These are phyloP conservation scores for Gentiana straminea DNA, from an alignment of 257 asterid species.

Conservation along the genomic window DNA sequence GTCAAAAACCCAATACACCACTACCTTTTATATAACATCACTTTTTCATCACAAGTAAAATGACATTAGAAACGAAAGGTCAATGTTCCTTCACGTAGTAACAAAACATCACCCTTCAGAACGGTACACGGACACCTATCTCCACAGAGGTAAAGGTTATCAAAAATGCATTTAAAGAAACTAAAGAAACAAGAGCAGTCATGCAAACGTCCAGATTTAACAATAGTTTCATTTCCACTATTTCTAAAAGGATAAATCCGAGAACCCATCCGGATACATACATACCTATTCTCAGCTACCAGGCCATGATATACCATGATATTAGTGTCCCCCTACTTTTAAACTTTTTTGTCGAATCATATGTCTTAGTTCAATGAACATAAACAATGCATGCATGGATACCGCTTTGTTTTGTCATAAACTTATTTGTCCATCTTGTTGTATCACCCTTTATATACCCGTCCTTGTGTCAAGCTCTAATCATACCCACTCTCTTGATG, in stretches of 20 bases:
- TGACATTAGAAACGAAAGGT: too few species aligned
- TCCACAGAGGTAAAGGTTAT: conserved; percentile 6
- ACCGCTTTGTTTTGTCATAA: background rate
- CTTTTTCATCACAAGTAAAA: too few species aligned
- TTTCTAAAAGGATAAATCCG: conserved; percentile 1
- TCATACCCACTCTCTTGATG: too few species aligned
- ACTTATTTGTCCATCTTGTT: too few species aligned
- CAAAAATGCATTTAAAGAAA: background rate
- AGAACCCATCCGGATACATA: background rate
- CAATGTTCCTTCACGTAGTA: too few species aligned
- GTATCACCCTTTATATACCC: too few species aligned
- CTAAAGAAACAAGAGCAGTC: too few species aligned
- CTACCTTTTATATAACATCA: too few species aligned
- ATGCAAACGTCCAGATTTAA: conserved; percentile 2
- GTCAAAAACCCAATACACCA: too few species aligned
- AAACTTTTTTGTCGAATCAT: background rate
- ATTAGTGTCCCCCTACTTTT: conserved; percentile 1
- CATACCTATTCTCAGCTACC: background rate
- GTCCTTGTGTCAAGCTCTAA: too few species aligned
- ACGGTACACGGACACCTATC: too few species aligned
- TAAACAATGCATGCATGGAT: conserved; percentile 2
- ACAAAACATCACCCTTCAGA: too few species aligned
- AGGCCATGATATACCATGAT: background rate
- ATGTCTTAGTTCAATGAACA: background rate
- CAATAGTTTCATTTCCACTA: background rate